A percentile compares a stretch with the other conserved stretches of the same genome.
phyloP scores from a whole-genome alignment of 2,329 filamentous ascomycete genomes.

The Cercospora nicotianae region DNA sequence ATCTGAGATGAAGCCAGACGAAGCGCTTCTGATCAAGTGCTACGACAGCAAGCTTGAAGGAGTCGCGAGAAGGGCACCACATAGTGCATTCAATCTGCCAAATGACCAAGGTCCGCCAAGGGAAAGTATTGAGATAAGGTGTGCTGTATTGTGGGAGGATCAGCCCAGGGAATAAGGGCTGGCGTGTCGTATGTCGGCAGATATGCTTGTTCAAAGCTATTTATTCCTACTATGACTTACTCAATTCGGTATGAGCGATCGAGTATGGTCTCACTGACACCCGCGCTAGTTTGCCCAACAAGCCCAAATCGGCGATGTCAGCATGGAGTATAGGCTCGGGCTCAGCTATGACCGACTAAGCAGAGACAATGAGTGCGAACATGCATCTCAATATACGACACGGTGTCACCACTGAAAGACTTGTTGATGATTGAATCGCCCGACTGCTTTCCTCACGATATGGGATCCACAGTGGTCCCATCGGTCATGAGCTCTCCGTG shows the following conservation, averaged over 20 bases:
- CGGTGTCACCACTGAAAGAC: not conserved
- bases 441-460: not conserved
- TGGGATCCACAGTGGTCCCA: not conserved
- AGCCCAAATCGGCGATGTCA: not conserved
- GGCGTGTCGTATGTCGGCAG: not conserved
- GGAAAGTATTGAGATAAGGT: constrained; percentile 26
- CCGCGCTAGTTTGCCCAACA: not conserved
- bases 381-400: not conserved
- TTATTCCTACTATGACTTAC: not conserved
- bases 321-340: not conserved
- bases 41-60: constrained; percentile 23
- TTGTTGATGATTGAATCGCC: not conserved
- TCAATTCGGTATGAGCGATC: not conserved
- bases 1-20: constrained; percentile 20
- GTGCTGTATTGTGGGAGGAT: constrained; percentile 23
- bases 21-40: constrained; percentile 24
- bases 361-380: not conserved
- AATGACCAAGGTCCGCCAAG: constrained; percentile 18
- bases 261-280: not conserved
- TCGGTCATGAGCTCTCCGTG: not conserved
- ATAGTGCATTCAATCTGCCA: constrained; percentile 15
- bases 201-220: not conserved
- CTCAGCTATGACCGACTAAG: not conserved
- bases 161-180: not conserved
- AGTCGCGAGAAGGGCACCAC: constrained; percentile 17